Evolutionary conservation across 805 yeast species (phyloP), one percentile per base, ranked within the genome.

Genomic region (Wickerhamomyces canadensis): DNA sequence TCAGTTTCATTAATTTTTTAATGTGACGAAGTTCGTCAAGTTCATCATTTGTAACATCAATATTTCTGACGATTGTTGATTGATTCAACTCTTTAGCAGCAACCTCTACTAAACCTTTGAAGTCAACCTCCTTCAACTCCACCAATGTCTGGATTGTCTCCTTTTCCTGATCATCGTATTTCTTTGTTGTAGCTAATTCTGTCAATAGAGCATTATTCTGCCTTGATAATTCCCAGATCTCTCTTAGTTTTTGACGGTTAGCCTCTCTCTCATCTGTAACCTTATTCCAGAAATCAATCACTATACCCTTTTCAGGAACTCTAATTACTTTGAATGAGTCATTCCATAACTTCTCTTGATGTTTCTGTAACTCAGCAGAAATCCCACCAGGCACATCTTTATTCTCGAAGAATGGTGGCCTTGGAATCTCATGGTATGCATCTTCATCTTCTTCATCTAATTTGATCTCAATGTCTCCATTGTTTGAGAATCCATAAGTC

Each of bases 211-310:
- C 45, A 35, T 70, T 57, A 43, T 68, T 64, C 19, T 69, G 45
- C 12, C 60, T 50, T 4, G 57, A 45, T 12, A 62, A 59, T 19
- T 57, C 53, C 24, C 54, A 57, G 17, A 52, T 61, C 26, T 65
- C 65, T 14, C 61, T 52, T 6, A 65, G 43, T 30, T 62, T 55
- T 6, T 59, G 48, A 38, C 55, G 53, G 41, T 58, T 62, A 16
- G 57, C 53, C 27, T 54, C 51, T 29, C 45, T 49, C 22, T 49
- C 42, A 17, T 55, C 52, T 13, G 70, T 70, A 4, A 76, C 73
- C 21, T 71, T 75, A 16, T 72, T 72, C 24, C 81, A 55, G 51
- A 87, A 87, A 55, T 85, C 91, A 23, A 84, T 59, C 29, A 82
- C 58, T 6, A 86, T 68, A 49, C 82, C 79, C 30, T 70, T 69